phyloP scores from a whole-genome alignment of 768 basidiomycete genomes.

The Russula griseocarnosa region DNA sequence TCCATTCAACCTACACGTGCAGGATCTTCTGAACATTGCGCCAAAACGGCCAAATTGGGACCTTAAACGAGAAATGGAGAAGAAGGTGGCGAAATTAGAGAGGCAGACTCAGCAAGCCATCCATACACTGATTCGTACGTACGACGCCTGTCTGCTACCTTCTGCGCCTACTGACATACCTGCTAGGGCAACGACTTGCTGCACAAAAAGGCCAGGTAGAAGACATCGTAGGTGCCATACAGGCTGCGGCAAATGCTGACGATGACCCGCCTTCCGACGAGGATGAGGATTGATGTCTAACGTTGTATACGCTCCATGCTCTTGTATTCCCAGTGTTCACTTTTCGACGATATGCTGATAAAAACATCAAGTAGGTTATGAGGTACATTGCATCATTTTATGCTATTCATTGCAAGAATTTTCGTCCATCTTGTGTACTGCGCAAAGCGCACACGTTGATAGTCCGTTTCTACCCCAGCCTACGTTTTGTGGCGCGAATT shows the following conservation, averaged over 20 bases:
- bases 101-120: slow-evolving; percentile 89
- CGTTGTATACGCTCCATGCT: slow-evolving; percentile 2
- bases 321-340: not conserved
- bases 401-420: slow-evolving; percentile 17
- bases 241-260: slow-evolving; percentile 56
- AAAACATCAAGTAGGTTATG: slow-evolving; percentile 23
- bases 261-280: slow-evolving; percentile 57
- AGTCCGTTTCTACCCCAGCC: slow-evolving; percentile 8
- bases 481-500: slow-evolving; percentile 42
- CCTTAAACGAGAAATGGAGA: slow-evolving; percentile 89
- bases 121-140: slow-evolving; percentile 87
- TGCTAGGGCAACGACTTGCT: slow-evolving; percentile 69
- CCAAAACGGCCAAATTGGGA: slow-evolving; percentile 98
- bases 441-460: not conserved
- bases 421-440: not conserved
- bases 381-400: slow-evolving; percentile 14
- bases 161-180: not conserved
- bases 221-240: slow-evolving; percentile 81
- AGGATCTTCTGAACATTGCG: slow-evolving; percentile 97
- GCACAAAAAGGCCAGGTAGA: slow-evolving; percentile 75
- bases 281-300: slow-evolving; percentile 49
- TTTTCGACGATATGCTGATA: slow-evolving; percentile 7
- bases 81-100: slow-evolving; percentile 84
- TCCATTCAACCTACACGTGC: slow-evolving; percentile 23
- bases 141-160: not conserved